phyloP scores from a whole-genome alignment of 2,329 filamentous ascomycete species.

The Colletotrichum costaricense region DNA sequence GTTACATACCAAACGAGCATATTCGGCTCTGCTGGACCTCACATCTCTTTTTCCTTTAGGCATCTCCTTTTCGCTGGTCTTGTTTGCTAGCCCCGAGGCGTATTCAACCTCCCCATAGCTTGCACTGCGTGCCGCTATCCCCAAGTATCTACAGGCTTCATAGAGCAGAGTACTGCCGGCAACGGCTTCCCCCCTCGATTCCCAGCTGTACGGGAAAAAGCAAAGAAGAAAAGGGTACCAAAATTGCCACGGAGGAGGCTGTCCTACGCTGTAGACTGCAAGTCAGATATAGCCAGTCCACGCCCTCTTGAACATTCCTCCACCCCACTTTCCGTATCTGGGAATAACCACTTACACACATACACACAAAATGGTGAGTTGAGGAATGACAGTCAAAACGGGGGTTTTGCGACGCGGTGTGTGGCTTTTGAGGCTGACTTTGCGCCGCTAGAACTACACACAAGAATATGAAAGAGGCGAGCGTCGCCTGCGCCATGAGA shows the following conservation, averaged over 20 bases:
- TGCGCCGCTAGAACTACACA: slow-evolving; percentile 47
- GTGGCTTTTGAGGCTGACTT: slow-evolving; percentile 9
- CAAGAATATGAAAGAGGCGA: slow-evolving; percentile 48
- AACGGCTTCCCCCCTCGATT: slow-evolving; percentile 45
- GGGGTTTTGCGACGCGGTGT: not conserved
- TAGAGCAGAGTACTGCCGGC: slow-evolving; percentile 45
- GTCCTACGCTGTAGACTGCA: slow-evolving; percentile 32
- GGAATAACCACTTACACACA: slow-evolving; percentile 32
- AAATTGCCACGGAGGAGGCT: slow-evolving; percentile 1
- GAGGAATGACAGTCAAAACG: not conserved
- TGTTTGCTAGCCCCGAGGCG: slow-evolving; percentile 36
- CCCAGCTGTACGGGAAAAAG: slow-evolving; percentile 17
- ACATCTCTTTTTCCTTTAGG: slow-evolving; percentile 35
- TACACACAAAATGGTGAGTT: slow-evolving; percentile 48
- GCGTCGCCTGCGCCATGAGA: slow-evolving; percentile 57
- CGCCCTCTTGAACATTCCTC: slow-evolving; percentile 17
- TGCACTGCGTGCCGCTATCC: slow-evolving; percentile 16
- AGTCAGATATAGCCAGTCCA: slow-evolving; percentile 28
- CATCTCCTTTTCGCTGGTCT: slow-evolving; percentile 40
- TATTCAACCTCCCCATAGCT: not conserved
- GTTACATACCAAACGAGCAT: slow-evolving; percentile 47
- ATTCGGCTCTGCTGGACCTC: slow-evolving; percentile 44
- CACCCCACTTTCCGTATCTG: slow-evolving; percentile 28
- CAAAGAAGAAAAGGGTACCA: slow-evolving; percentile 36
- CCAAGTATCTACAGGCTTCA: slow-evolving; percentile 4